phyloP scores from a whole-genome alignment of 2,329 filamentous ascomycete species.

The Rutstroemia sp. region DNA sequence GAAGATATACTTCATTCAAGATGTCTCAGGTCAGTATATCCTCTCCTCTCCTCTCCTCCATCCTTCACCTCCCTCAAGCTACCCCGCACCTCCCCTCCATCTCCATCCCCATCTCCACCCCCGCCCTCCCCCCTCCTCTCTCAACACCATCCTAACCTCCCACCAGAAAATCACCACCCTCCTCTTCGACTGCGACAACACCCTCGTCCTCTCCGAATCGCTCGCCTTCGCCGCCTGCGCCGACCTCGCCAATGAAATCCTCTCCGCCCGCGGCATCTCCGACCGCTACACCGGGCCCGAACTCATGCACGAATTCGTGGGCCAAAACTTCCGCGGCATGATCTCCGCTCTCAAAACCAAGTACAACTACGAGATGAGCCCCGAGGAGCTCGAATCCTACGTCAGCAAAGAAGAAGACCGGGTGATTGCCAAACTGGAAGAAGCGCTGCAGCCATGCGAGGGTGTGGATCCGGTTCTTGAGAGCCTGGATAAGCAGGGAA shows the following conservation, averaged over 20 bases:
- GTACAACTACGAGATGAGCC: slow-evolving; percentile 62
- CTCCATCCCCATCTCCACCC: background rate
- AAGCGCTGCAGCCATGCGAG: slow-evolving; percentile 58
- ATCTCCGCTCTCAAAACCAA: slow-evolving; percentile 68
- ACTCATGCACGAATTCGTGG: slow-evolving; percentile 81
- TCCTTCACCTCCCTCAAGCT: background rate
- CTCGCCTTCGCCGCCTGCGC: slow-evolving; percentile 89
- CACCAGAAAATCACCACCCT: slow-evolving; percentile 54
- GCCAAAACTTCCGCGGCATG: slow-evolving; percentile 94
- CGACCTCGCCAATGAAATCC: slow-evolving; percentile 80
- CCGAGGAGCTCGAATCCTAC: slow-evolving; percentile 64
- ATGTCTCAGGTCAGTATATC: slow-evolving; percentile 11
- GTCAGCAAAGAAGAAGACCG: slow-evolving; percentile 72
- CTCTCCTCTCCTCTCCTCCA: background rate
- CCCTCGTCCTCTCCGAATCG: slow-evolving; percentile 84
- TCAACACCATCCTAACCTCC: background rate
- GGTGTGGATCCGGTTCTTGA: slow-evolving; percentile 63
- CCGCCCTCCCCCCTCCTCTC: background rate
- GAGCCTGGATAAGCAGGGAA: slow-evolving; percentile 50
- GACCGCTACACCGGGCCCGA: slow-evolving; percentile 69
- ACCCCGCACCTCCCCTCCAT: background rate
- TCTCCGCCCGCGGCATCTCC: slow-evolving; percentile 54
- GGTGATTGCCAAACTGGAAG: slow-evolving; percentile 73
- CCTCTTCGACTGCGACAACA: slow-evolving; percentile 82
- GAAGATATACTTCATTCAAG: background rate